Evolutionary conservation across 73 alveolate genomes (phyloP).

Genomic region (Durusdinium trenchii): DNA sequence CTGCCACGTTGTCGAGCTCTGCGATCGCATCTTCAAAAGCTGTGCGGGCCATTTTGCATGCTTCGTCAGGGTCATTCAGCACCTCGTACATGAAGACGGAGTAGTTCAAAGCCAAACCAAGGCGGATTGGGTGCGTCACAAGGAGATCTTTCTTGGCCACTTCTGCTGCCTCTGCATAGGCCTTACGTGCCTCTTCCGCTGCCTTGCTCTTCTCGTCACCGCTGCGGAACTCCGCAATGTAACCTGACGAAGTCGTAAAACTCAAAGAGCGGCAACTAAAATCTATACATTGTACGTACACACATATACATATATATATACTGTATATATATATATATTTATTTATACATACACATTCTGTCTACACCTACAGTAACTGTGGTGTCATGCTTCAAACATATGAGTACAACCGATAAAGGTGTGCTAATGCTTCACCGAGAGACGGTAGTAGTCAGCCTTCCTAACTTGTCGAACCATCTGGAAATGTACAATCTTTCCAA

Average conservation of each 20-base stretch:
- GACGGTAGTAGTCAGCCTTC: slow-evolving; percentile 38
- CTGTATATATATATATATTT: too few species aligned
- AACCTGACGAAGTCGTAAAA: not conserved
- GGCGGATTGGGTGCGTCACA: slow-evolving; percentile 97
- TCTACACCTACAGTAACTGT: too few species aligned
- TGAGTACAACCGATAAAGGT: slow-evolving; percentile 4
- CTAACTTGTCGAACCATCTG: not conserved
- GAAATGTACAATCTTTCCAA: not conserved
- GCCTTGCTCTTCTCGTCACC: slow-evolving; percentile 46
- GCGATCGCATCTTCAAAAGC: slow-evolving; percentile 97
- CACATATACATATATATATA: too few species aligned
- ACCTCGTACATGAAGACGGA: slow-evolving; percentile 91
- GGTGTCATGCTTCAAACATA: not conserved
- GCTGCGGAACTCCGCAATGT: slow-evolving; percentile 77
- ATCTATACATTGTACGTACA: too few species aligned
- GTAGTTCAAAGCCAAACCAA: slow-evolving; percentile 97
- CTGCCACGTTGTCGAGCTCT: slow-evolving; percentile 97
- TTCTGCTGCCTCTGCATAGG: slow-evolving; percentile 97
- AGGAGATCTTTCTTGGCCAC: slow-evolving; percentile 86
- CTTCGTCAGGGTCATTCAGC: slow-evolving; percentile 96
- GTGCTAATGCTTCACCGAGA: too few species aligned
- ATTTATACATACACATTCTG: too few species aligned
- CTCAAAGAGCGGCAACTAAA: not conserved
- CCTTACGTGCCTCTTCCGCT: slow-evolving; percentile 96
- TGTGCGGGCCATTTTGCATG: slow-evolving; percentile 97